phyloP scores from a whole-genome alignment of 495 filamentous ascomycete genomes.

The Tuber microsphaerosporum region DNA sequence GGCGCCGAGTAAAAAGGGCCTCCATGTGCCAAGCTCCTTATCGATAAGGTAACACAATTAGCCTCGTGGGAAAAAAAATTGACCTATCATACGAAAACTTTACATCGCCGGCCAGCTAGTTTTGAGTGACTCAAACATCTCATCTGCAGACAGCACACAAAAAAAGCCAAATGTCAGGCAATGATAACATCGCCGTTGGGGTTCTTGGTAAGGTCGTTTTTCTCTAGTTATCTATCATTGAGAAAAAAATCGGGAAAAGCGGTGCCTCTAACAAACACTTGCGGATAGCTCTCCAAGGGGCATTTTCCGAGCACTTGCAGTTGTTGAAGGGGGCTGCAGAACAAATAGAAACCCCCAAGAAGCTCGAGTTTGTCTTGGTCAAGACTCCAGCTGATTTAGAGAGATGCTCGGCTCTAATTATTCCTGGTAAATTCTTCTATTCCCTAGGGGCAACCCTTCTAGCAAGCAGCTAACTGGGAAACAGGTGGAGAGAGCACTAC shows the following conservation, averaged over 20 bases:
- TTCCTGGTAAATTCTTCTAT: slow-evolving; percentile 52
- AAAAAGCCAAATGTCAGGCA: slow-evolving; percentile 10
- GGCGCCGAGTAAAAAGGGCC: background rate
- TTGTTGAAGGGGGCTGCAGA: slow-evolving; percentile 62
- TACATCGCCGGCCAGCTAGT: background rate
- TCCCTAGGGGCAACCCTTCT: background rate
- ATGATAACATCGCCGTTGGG: slow-evolving; percentile 11
- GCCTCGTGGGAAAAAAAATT: slow-evolving; percentile 15
- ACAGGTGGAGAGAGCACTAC: slow-evolving; percentile 85
- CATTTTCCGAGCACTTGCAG: slow-evolving; percentile 80
- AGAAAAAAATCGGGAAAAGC: background rate
- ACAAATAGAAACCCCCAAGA: slow-evolving; percentile 40
- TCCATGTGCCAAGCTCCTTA: slow-evolving; percentile 12
- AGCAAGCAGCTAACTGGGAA: slow-evolving; percentile 6
- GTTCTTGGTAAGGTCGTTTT: slow-evolving; percentile 22
- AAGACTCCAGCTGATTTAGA: slow-evolving; percentile 65
- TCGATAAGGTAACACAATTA: slow-evolving; percentile 27
- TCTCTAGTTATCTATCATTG: background rate
- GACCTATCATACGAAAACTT: slow-evolving; percentile 11
- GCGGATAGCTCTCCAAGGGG: slow-evolving; percentile 70
- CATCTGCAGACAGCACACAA: background rate
- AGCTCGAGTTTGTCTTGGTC: slow-evolving; percentile 65
- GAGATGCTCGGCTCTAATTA: slow-evolving; percentile 71
- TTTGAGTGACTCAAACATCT: background rate
- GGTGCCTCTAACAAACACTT: slow-evolving; percentile 5